phyloP scores from a whole-genome alignment of 2,329 filamentous ascomycete species.

The Cladosporium sp. region DNA sequence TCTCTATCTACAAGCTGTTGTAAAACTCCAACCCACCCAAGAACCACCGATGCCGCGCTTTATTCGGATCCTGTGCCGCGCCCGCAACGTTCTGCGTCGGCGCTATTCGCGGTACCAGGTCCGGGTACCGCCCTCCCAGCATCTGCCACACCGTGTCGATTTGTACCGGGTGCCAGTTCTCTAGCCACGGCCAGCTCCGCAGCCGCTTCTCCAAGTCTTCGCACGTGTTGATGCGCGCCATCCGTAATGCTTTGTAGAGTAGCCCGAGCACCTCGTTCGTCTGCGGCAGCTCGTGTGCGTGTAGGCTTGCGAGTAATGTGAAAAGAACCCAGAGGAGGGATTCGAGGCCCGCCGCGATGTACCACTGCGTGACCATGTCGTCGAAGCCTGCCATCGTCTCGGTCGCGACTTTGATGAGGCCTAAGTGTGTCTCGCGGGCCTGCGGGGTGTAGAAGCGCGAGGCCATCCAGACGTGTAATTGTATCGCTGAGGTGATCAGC shows the following conservation, averaged over 20 bases:
- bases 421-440: conserved; percentile 4
- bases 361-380: conserved; percentile 10
- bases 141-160: conserved; percentile 5
- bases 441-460: conserved; percentile 8
- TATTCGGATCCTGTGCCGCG: background rate
- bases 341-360: conserved; percentile 6
- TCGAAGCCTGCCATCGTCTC: background rate
- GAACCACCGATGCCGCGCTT: conserved; percentile 9
- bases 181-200: conserved; percentile 4
- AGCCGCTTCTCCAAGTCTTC: background rate
- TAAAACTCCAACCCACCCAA: conserved; percentile 6
- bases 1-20: conserved; percentile 2
- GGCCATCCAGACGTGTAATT: conserved; percentile 9
- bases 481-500: conserved; percentile 6
- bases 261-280: background rate
- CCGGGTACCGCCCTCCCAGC: conserved; percentile 3
- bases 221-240: conserved; percentile 5
- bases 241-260: conserved; percentile 4
- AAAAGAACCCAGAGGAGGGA: conserved; percentile 3
- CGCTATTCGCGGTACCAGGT: conserved; percentile 2
- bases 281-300: conserved; percentile 4
- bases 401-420: background rate
- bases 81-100: background rate
- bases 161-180: conserved; percentile 5
- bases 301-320: background rate